Conservation (phyloP, 2,329 filamentous ascomycete species). For the Onygena corvina region DNA sequence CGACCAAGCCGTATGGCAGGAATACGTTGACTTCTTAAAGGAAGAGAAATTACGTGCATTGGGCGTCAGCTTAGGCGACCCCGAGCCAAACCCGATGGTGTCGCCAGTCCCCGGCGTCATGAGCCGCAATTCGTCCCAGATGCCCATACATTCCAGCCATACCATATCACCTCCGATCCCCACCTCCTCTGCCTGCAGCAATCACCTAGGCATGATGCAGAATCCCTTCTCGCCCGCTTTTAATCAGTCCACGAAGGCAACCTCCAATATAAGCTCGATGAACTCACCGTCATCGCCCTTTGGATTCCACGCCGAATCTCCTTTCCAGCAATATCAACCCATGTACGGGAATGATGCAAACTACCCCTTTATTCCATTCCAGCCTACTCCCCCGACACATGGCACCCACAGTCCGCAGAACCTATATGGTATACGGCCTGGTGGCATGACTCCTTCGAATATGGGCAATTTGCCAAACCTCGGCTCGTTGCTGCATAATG, state of each 20-base stretch:
- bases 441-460: conserved; percentile 47
- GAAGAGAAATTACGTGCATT: conserved; percentile 88
- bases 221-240: conserved; percentile 52
- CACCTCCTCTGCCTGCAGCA: conserved; percentile 64
- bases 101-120: conserved; percentile 49
- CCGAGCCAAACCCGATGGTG: conserved; percentile 53
- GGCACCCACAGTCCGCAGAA: conserved; percentile 31
- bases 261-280: conserved; percentile 51
- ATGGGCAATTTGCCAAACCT: conserved; percentile 34
- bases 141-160: conserved; percentile 46
- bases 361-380: conserved; percentile 54
- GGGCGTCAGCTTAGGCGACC: conserved; percentile 68
- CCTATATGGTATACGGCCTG: conserved; percentile 33
- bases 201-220: conserved; percentile 47
- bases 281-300: conserved; percentile 61
- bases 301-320: conserved; percentile 40
- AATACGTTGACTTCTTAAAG: conserved; percentile 68
- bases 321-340: conserved; percentile 13
- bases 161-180: conserved; percentile 76
- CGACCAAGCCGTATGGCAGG: conserved; percentile 50
- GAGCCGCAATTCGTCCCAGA: conserved; percentile 60
- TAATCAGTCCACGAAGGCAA: conserved; percentile 49
- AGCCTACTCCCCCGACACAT: conserved; percentile 46
- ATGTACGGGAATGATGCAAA: conserved; percentile 53
- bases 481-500: conserved; percentile 45